Percentiles rank a stretch among this genome's conserved stretches.
Conservation (phyloP, 306 rosid species). For the Prunus armeniaca region DNA sequence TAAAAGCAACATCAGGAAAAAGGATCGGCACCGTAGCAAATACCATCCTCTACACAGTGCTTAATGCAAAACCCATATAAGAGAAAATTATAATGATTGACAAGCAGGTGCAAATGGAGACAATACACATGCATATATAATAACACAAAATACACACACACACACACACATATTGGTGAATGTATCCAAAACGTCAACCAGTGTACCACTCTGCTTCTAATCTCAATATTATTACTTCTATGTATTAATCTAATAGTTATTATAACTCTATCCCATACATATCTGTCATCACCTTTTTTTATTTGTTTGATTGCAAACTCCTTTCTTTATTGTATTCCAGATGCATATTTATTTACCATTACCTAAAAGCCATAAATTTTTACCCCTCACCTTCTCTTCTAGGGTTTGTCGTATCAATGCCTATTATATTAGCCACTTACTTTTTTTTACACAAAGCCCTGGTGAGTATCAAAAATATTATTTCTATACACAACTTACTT, state of each 20-base stretch:
- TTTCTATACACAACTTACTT: not conserved
- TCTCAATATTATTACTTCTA: not conserved
- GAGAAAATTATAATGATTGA: not conserved
- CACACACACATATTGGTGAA: not conserved
- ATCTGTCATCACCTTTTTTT: not conserved
- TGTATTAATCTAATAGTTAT: not conserved
- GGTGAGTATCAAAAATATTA: not conserved
- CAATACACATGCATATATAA: not conserved
- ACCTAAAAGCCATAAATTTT: not conserved
- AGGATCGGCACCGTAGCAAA: constrained; percentile 5
- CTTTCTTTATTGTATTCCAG: not conserved
- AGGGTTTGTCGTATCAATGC: not conserved
- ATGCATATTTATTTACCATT: not conserved
- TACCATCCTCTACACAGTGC: constrained; percentile 7
- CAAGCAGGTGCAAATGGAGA: not conserved
- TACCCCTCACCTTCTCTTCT: not conserved
- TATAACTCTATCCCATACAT: not conserved
- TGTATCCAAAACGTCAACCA: not conserved
- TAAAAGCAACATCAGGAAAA: constrained; percentile 31
- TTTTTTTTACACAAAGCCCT: not conserved
- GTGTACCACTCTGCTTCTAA: not conserved
- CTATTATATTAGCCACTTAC: not conserved
- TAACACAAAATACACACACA: not conserved
- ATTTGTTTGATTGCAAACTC: not conserved
- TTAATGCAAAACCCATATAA: constrained; percentile 21